phyloP scores from a whole-genome alignment of 352 stramenopile genomes.

The Globisporangium nagaii region DNA sequence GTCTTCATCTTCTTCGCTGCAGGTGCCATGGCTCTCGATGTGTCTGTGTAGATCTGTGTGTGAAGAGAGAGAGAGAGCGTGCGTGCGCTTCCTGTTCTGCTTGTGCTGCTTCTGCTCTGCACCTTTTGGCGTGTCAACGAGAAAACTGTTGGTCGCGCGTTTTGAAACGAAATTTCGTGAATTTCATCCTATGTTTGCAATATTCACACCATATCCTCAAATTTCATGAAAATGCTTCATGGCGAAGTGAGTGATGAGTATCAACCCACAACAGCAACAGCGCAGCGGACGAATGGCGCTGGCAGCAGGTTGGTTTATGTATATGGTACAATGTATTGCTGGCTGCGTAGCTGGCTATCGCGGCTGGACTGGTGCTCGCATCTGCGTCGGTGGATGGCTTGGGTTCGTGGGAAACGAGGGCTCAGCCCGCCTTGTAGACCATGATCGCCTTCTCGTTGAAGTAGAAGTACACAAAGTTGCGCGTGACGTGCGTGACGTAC shows the following conservation, averaged over 20 bases:
- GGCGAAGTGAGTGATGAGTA: too few relatives aligned
- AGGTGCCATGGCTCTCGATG: conserved; percentile 8
- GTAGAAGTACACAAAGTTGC: conserved; percentile 91
- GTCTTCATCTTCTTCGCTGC: conserved; percentile 14
- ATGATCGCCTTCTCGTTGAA: conserved; percentile 85
- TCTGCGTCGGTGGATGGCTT: too few relatives aligned
- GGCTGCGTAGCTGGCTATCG: too few relatives aligned
- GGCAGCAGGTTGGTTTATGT: too few relatives aligned
- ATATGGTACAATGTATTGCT: too few relatives aligned
- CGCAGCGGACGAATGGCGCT: too few relatives aligned
- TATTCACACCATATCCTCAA: too few relatives aligned
- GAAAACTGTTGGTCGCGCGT: conserved; percentile 10
- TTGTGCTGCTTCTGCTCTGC: background rate
- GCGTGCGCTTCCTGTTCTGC: background rate
- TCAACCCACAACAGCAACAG: too few relatives aligned
- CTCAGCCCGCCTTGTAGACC: conserved; percentile 84
- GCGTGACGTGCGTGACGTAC: conserved; percentile 91
- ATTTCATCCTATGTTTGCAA: too few relatives aligned
- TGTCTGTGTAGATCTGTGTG: background rate
- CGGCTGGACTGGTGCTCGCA: too few relatives aligned
- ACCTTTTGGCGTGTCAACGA: conserved; percentile 12
- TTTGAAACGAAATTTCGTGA: background rate
- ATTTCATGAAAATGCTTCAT: background rate
- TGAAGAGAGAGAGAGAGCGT: too few relatives aligned
- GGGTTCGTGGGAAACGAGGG: too few relatives aligned